A percentile compares a stretch with the other conserved stretches of the same genome.
Conservation (phyloP, 176 grass and related monocot genomes). For the Avena insularis region DNA sequence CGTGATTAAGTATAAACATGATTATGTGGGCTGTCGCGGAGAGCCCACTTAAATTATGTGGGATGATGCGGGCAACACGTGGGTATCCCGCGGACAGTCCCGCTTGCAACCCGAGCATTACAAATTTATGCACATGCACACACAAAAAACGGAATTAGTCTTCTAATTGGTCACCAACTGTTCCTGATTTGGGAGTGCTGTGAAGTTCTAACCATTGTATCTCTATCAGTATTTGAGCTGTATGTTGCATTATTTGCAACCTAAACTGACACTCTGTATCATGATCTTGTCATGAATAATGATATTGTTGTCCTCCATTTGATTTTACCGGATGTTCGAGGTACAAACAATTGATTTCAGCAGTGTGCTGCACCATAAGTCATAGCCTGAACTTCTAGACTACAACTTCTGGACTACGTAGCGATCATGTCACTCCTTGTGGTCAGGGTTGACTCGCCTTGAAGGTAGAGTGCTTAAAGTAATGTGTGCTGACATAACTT, state of each 20-base stretch:
- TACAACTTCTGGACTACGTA: background rate
- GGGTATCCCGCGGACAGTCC: no score
- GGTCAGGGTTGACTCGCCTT: background rate
- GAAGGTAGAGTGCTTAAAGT: background rate
- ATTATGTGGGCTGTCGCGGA: no score
- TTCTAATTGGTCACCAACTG: conserved; percentile 26
- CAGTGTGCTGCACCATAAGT: background rate
- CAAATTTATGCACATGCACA: conserved; percentile 47
- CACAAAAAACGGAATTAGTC: conserved; percentile 9
- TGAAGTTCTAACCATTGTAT: conserved; percentile 49
- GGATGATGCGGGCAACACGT: no score
- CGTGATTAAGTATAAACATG: no score
- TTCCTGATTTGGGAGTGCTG: conserved; percentile 36
- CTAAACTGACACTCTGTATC: conserved; percentile 20
- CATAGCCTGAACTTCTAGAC: background rate
- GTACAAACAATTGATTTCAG: background rate
- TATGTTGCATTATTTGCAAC: conserved; percentile 28
- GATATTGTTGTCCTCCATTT: background rate
- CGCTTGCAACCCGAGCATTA: background rate
- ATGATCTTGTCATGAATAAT: background rate
- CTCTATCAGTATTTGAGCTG: conserved; percentile 26
- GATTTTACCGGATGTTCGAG: conserved; percentile 5
- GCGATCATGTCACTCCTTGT: background rate
- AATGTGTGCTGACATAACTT: background rate
- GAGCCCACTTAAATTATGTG: no score